These are phyloP conservation scores for Arthrobotrys sphaeroides DNA, from an alignment of 2,329 filamentous ascomycete species.

Conservation along the genomic window DNA sequence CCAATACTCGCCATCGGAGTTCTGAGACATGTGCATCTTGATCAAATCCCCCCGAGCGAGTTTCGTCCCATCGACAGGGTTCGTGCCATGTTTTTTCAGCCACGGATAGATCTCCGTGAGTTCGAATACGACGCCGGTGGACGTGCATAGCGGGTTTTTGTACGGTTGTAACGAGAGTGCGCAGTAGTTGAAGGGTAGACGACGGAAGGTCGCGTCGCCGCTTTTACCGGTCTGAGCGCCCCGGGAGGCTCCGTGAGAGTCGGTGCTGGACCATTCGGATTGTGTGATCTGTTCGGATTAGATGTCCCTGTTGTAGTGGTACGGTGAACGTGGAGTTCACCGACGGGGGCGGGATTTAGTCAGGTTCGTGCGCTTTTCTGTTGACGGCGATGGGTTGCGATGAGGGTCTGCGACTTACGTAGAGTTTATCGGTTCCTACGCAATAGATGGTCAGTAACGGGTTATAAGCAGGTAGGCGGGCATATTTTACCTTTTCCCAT, in stretches of 20 bases:
- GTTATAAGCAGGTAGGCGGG: not conserved
- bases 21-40: constrained; percentile 89
- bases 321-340: constrained; percentile 23
- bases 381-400: not conserved
- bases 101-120: constrained; percentile 92
- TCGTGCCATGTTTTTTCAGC: constrained; percentile 92
- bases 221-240: constrained; percentile 68
- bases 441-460: not conserved
- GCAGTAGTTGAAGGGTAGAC: constrained; percentile 97
- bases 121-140: constrained; percentile 89
- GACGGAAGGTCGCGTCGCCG: constrained; percentile 76
- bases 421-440: constrained; percentile 68
- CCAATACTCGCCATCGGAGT: constrained; percentile 88
- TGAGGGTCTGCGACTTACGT: constrained; percentile 57
- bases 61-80: constrained; percentile 83
- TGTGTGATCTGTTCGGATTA: constrained; percentile 77
- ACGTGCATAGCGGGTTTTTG: constrained; percentile 90
- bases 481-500: constrained; percentile 47
- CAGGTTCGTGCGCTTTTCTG: constrained; percentile 28
- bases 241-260: constrained; percentile 79
- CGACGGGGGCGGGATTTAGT: constrained; percentile 39
- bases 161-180: constrained; percentile 95
- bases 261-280: constrained; percentile 93
- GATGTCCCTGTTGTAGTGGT: constrained; percentile 4
- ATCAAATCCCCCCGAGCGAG: constrained; percentile 84